Evolutionary conservation across 2,329 filamentous ascomycete species (phyloP), one percentile per base, ranked within the genome.

Genomic region (Fusarium floridanum): DNA sequence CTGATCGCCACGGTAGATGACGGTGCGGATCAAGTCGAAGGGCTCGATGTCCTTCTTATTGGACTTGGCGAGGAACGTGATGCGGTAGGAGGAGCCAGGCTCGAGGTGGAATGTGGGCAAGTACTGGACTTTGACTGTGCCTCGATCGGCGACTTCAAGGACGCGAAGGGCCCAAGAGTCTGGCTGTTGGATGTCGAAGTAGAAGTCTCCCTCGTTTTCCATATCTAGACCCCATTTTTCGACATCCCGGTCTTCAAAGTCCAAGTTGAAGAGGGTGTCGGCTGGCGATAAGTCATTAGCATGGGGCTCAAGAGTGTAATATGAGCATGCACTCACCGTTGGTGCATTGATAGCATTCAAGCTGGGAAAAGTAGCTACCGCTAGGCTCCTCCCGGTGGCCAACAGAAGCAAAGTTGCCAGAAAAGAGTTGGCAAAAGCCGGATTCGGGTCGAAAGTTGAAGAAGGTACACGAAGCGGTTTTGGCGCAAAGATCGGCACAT

Each of bases 41-140:
- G 56, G 56, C 36, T 60, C 20, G 9, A 60, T 60, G 16, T 12
- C 56, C 7, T 60, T 60, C 32, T 60, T 60, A 36, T 60, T 60
- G 32, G 56, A 39, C 56, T 60, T 60, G 56, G 56, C 56, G 2
- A 60, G 56, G 56, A 24, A 60, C 8, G 56, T 39, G 56, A 60
- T 60, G 7, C 56, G 20, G 17, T 60, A 60, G 16, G 56, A 39
- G 16, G 56, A 24, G 5, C 56, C 56, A 24, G 56, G 36, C 34
- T 37, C 36, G 20, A 60, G 56, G 17, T 60, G 56, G 56, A 60
- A 57, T 7, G 32, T 34, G 29, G 29, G 55, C 29, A 37, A 17
- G 29, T 57, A 57, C 16, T 36, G 17, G 29, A 57, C 55, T 9
- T 22, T 11, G 12, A 37, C 55, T 1, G 24, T 16, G 12, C 55